phyloP scores from a whole-genome alignment of 169 alveolate genomes.

The Plasmodium vivax region DNA sequence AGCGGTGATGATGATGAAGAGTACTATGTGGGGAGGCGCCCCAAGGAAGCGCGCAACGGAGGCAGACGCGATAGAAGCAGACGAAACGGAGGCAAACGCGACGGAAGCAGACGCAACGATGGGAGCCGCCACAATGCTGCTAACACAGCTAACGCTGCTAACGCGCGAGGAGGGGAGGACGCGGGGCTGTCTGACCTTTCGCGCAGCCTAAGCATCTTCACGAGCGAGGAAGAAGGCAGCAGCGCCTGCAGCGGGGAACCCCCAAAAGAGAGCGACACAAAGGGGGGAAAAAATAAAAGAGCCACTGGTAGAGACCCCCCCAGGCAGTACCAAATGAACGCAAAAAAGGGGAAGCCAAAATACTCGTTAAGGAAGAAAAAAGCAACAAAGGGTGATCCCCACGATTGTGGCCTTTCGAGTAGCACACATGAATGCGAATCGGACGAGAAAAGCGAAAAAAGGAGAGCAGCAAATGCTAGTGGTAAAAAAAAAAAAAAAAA shows the following conservation, averaged over 20 bases:
- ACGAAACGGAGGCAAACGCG: background rate
- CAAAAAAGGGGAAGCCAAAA: background rate
- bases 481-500: background rate
- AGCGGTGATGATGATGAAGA: background rate
- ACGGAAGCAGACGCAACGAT: background rate
- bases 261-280: background rate
- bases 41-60: background rate
- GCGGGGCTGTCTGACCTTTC: background rate
- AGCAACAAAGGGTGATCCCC: background rate
- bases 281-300: background rate
- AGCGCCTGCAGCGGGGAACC: background rate
- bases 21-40: background rate
- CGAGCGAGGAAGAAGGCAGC: slow-evolving; percentile 16
- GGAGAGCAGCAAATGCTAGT: background rate
- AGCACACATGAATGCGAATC: background rate
- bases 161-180: background rate
- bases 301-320: background rate
- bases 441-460: background rate
- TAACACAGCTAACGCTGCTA: background rate
- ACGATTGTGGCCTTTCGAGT: background rate
- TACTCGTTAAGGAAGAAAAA: slow-evolving; percentile 29
- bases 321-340: background rate
- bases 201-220: slow-evolving; percentile 14
- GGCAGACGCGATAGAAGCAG: background rate
- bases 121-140: background rate